Conservation (phyloP, 2,329 filamentous ascomycete genomes). For the Pseudodiploospora longispora region DNA sequence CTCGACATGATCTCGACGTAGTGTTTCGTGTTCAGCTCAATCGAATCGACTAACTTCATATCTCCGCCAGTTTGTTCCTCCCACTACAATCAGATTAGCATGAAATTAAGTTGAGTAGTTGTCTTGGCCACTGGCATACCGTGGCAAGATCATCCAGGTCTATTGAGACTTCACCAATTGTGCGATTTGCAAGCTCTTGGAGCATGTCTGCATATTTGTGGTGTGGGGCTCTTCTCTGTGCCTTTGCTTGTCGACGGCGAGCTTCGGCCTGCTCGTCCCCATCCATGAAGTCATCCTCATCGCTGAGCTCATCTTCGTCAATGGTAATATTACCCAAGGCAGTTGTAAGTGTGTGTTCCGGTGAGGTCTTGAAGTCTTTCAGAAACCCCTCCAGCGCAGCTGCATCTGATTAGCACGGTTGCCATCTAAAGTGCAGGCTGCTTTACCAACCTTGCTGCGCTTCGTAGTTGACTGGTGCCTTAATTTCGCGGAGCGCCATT, state of each 20-base stretch:
- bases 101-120: constrained; percentile 12
- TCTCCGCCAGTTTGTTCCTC: constrained; percentile 64
- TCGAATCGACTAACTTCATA: constrained; percentile 68
- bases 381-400: constrained; percentile 84
- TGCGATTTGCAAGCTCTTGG: constrained; percentile 78
- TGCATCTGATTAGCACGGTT: constrained; percentile 30
- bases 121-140: constrained; percentile 37
- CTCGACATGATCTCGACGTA: constrained; percentile 88
- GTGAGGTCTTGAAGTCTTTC: constrained; percentile 75
- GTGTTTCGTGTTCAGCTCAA: constrained; percentile 87
- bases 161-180: constrained; percentile 68
- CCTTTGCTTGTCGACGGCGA: constrained; percentile 41
- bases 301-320: constrained; percentile 76
- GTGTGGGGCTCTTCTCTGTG: constrained; percentile 49
- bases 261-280: constrained; percentile 57
- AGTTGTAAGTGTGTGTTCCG: constrained; percentile 62
- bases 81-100: constrained; percentile 44
- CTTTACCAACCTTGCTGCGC: constrained; percentile 67
- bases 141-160: constrained; percentile 80
- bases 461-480: constrained; percentile 75
- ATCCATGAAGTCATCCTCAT: constrained; percentile 91
- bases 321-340: constrained; percentile 80
- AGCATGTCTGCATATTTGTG: constrained; percentile 84
- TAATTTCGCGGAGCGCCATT: constrained; percentile 83
- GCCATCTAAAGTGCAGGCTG: background rate